These are phyloP conservation scores for Xylaria venustula DNA, from an alignment of 495 filamentous ascomycete species.

Conservation along the genomic window DNA sequence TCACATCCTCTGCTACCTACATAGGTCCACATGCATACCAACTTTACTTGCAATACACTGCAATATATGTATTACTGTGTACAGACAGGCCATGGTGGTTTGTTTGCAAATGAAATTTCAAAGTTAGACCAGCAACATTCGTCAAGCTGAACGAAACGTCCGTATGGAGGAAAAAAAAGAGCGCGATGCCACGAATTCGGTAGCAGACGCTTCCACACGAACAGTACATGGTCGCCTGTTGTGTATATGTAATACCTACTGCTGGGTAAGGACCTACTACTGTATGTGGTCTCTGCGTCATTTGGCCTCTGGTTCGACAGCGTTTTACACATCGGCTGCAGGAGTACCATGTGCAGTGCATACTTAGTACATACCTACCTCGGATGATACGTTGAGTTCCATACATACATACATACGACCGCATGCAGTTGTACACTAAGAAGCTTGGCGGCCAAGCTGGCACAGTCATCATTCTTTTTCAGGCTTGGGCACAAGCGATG, in stretches of 20 bases:
- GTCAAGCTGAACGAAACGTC: not conserved
- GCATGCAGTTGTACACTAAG: constrained; percentile 9
- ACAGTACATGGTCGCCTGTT: not conserved
- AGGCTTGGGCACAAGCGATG: not conserved
- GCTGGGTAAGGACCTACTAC: too few relatives aligned
- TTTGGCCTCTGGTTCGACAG: not conserved
- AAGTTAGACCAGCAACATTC: not conserved
- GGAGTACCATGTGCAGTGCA: not conserved
- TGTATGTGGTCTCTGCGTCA: too few relatives aligned
- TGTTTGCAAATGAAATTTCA: too few relatives aligned
- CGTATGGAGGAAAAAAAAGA: too few relatives aligned
- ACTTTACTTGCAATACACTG: too few relatives aligned
- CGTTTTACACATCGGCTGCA: not conserved
- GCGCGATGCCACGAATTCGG: too few relatives aligned
- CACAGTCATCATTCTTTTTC: constrained; percentile 13
- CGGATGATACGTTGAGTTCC: too few relatives aligned
- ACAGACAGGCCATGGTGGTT: too few relatives aligned
- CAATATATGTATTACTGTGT: too few relatives aligned
- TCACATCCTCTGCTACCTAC: not conserved
- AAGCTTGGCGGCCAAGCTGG: constrained; percentile 10
- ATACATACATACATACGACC: not conserved
- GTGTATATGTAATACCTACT: too few relatives aligned
- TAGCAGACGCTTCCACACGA: not conserved
- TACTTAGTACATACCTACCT: not conserved
- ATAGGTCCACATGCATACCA: too few relatives aligned